Evolutionary conservation across 2,329 filamentous ascomycete species (phyloP), one percentile per base, ranked within the genome.

Genomic region (Fonsecaea pedrosoi): DNA sequence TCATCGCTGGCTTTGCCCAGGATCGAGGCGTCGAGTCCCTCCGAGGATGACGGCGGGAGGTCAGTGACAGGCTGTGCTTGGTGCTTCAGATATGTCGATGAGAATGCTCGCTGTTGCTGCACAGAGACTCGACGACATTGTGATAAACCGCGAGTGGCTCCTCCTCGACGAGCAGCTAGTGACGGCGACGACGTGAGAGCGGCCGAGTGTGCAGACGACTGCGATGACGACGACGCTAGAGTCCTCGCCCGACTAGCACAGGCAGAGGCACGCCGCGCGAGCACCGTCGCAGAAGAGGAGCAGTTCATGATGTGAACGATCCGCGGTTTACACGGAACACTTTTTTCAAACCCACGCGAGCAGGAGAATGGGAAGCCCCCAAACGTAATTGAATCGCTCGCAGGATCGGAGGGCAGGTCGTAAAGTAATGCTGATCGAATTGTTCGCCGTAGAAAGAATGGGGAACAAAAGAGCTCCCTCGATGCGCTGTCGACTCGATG

Each of bases 231-330:
- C 25, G 25, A 25, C 21, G 50, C 50, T 21, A 12, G 5, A 15
- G 25, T 8, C 21, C 25, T 55, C 7, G 30, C 34, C 7, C 53
- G 30, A 30, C 53, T 10, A 4, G 60, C 13, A 38, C 34, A 15
- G 53, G 30, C 21, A n/a, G 50, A 35, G 60, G 45, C 42, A 66
- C 67, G 66, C 30, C 67, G 67, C 35, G 64, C 37, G 53, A 66
- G 64, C n/a, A 13, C 60, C 55, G 60, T 66, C 12, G 67, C 63
- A 30, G 64, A 54, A 2, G 63, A 38, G 21, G 60, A 64, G 34
- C 6, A 64, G 18, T 35, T 55, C 53, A 55, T 55, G 15, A n/a
- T 54, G 2, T 25, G 21, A 21, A 45, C 40, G 25, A 25, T 25
- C 25, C 25, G 25, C 25, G 25, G 25, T 25, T 25, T 25, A 25